These are phyloP conservation scores for Hanseniaspora gamundiae DNA, from an alignment of 1,139 yeast species.

Conservation along the genomic window DNA sequence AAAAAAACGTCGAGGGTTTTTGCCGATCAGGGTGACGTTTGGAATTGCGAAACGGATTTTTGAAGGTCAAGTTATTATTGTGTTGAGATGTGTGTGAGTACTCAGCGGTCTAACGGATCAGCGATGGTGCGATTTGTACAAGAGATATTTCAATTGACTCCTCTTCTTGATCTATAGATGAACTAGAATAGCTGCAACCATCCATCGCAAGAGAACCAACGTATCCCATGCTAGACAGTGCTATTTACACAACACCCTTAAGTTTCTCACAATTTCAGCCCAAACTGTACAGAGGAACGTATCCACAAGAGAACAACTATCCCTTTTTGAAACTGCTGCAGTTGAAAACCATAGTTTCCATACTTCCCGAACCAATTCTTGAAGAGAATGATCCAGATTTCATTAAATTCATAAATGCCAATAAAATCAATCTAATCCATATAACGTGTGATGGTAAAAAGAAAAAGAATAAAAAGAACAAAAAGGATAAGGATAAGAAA, in stretches of 20 bases:
- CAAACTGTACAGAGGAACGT: conserved; percentile 69
- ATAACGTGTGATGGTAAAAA: conserved; percentile 43
- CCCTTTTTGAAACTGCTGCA: conserved; percentile 58
- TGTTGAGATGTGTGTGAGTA: no score
- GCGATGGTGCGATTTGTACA: no score
- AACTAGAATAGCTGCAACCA: no score
- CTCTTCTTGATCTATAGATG: background rate
- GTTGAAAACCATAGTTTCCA: conserved; percentile 61
- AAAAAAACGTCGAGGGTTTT: no score
- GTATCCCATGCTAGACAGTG: background rate
- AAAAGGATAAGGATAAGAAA: conserved; percentile 28
- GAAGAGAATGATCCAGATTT: conserved; percentile 39
- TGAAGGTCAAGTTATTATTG: no score
- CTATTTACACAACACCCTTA: conserved; percentile 54
- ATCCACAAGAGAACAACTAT: conserved; percentile 66
- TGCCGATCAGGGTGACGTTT: no score
- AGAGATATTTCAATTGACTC: no score
- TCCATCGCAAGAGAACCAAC: no score
- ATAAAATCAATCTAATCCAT: conserved; percentile 46
- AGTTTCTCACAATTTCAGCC: conserved; percentile 64
- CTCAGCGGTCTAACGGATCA: no score
- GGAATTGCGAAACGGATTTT: no score
- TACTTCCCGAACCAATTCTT: conserved; percentile 67
- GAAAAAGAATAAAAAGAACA: conserved; percentile 22
- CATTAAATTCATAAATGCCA: conserved; percentile 35